Evolutionary conservation across 441 rosid genomes (phyloP), one percentile per base, ranked within the genome.

Genomic region (Melastoma candidum): DNA sequence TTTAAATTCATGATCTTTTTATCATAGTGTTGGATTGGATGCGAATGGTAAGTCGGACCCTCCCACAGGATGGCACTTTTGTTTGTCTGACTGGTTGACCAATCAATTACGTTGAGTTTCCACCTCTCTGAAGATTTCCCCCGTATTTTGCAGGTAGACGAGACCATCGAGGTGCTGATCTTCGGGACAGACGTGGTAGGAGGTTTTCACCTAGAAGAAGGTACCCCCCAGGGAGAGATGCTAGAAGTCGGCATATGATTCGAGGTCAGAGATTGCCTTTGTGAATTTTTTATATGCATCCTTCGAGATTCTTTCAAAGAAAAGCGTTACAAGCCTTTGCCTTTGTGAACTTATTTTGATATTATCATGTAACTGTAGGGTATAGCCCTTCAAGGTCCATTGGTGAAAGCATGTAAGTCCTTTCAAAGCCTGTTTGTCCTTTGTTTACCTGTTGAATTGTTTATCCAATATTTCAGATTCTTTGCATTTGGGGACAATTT

Each of bases 151-250:
- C 75, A 93, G 97, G 83, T 63, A 78, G 75, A 64, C 70, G 70
- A 41, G 83, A 73, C 67, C 51, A 69, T 76, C 65, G 74, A 48
- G 82, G 71, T 68, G 69, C 68, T 70, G 96, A 94, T 75, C 74
- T 89, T 72, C 84, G 97, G 75, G 71, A 75, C 74, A 89, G 70
- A 67, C 88, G 83, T 76, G 96, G 82, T 61, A 75, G 74, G 66
- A 89, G 84, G 59, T 65, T 64, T 63, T 89, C 94, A 70, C 88
- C 89, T 17, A 71, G 56, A 66, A 69, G 54, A 61, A 81, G 78
- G 63, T 66, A 69, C 69, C 76, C 97, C 55, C 70, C 75, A n/a
- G 74, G 69, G 61, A 71, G 78, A 70, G 74, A 72, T 77, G 67
- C 70, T 58, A 73, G 87, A 64, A 65, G 67, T 49, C 58, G 51